These are phyloP conservation scores for Balansia obtecta DNA, from an alignment of 2,329 filamentous ascomycete genomes.

Conservation along the genomic window DNA sequence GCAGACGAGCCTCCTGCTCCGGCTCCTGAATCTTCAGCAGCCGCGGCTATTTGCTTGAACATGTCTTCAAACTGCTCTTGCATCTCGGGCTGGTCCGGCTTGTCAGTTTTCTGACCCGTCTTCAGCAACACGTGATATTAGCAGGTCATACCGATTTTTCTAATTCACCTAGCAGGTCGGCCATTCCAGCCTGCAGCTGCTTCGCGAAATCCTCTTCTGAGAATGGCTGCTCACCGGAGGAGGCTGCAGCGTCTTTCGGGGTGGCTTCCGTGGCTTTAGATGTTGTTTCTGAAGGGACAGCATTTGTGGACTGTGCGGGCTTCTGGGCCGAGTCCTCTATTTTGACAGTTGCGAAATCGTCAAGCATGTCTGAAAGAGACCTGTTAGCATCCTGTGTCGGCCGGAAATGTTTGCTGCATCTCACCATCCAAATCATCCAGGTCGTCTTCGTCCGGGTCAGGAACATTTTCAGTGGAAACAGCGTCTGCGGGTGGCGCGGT, in stretches of 20 bases:
- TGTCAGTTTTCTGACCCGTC: neutral
- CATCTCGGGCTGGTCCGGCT: conserved; percentile 47
- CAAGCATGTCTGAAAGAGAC: conserved; percentile 62
- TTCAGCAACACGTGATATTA: neutral
- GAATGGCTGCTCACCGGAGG: conserved; percentile 27
- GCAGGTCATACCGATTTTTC: conserved; percentile 40
- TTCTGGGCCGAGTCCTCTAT: conserved; percentile 19
- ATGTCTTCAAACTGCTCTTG: conserved; percentile 67
- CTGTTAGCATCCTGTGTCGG: conserved; percentile 3
- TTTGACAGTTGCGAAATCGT: conserved; percentile 68
- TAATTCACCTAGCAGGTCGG: conserved; percentile 62
- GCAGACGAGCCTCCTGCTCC: conserved; percentile 11
- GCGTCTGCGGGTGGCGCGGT: neutral
- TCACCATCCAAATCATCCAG: conserved; percentile 82
- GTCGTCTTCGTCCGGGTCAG: conserved; percentile 88
- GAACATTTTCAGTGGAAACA: conserved; percentile 40
- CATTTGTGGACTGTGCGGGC: conserved; percentile 11
- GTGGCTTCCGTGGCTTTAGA: conserved; percentile 20
- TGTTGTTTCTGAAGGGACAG: conserved; percentile 19
- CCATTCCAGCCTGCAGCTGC: conserved; percentile 85
- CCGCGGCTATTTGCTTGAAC: conserved; percentile 57
- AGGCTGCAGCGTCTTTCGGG: conserved; percentile 10
- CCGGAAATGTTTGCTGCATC: conserved; percentile 7
- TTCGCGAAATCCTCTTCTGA: conserved; percentile 72
- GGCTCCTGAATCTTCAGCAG: conserved; percentile 15